Evolutionary conservation across 192 early-diverging fungal genomes (phyloP), one percentile per base, ranked within the genome.

Genomic region (Gamsiella multidivaricata): DNA sequence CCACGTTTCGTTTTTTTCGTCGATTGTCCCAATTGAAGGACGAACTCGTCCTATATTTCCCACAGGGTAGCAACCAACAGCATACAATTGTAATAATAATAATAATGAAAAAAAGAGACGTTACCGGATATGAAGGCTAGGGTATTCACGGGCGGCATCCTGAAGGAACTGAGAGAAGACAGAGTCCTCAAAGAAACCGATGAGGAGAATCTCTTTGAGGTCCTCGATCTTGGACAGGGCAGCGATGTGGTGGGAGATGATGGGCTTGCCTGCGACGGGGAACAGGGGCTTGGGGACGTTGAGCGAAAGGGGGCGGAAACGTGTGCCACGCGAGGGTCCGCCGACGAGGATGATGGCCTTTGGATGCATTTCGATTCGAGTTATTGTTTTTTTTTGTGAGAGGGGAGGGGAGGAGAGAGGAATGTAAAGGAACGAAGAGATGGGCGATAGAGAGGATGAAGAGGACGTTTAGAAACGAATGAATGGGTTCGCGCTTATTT

Each of bases 301-400:
- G 85, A 99, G 91, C 47, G 96, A 97, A 62, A 99, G 86, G 14
- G 97, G 97, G 41, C 97, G 90, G 89, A 99, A 99, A 58, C 96
- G 92, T 18, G 97, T 99, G 42, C 94, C 97, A 61, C 96, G 91
- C 34, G 96, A 97, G 37, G 96, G 96, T 6, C 97, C 97, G 75
- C 97, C 97, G 56, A 99, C 97, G 51, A 99, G 90, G 75, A 99
- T 93, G 70, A 98, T 90, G 22, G 95, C 96, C 84, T 98, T 97
- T 80, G 74, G 79, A 49, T 83, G 64, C 57, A 80, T 79, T 26
- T 31, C 46, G 22, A 5, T 41, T 52, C 11, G 26, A 15, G 52
- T 54, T 54, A 33, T 58, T 14, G 54, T 23, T 37, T 3, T n/a
- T 23, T n/a, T 34, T 3, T 14, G 20, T 25, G 62, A 5, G 8